phyloP scores from a whole-genome alignment of 768 basidiomycete genomes.

The Suillus brevipes region DNA sequence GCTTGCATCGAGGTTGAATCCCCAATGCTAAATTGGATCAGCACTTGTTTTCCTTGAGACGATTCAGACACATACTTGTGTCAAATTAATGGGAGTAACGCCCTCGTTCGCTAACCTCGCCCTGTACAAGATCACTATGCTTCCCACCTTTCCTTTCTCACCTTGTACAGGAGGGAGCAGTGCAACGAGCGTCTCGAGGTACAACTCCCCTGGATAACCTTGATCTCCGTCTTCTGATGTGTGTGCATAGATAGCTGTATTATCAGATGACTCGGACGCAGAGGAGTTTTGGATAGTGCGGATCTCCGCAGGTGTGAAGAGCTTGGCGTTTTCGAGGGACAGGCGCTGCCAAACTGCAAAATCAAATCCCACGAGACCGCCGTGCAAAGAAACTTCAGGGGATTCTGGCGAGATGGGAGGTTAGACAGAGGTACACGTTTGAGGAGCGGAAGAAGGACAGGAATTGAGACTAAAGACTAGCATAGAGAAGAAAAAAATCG shows the following conservation, averaged over 20 bases:
- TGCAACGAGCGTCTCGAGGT: constrained; percentile 57
- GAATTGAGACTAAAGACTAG: constrained; percentile 13
- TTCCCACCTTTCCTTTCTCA: constrained; percentile 55
- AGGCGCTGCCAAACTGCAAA: constrained; percentile 52
- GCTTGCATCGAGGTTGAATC: constrained; percentile 78
- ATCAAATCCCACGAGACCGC: constrained; percentile 70
- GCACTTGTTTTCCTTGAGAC: not conserved
- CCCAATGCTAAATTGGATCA: constrained; percentile 61
- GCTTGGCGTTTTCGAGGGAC: constrained; percentile 37
- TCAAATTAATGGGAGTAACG: constrained; percentile 75
- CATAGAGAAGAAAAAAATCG: constrained; percentile 26
- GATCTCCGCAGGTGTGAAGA: constrained; percentile 60
- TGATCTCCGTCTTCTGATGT: constrained; percentile 67
- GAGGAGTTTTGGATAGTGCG: constrained; percentile 38
- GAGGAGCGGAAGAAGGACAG: not conserved
- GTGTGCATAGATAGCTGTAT: constrained; percentile 51
- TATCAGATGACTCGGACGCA: constrained; percentile 33
- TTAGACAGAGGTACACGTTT: constrained; percentile 1
- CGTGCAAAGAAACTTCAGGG: constrained; percentile 65
- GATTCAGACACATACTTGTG: constrained; percentile 51
- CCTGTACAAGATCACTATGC: constrained; percentile 66
- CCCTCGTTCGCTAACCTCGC: constrained; percentile 55
- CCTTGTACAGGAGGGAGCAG: constrained; percentile 42
- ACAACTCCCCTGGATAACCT: constrained; percentile 64
- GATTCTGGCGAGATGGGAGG: constrained; percentile 38